Evolutionary conservation across 805 yeast genomes (phyloP), one percentile per base, ranked within the genome.

Genomic region (Zygotorulaspora chibaensis): DNA sequence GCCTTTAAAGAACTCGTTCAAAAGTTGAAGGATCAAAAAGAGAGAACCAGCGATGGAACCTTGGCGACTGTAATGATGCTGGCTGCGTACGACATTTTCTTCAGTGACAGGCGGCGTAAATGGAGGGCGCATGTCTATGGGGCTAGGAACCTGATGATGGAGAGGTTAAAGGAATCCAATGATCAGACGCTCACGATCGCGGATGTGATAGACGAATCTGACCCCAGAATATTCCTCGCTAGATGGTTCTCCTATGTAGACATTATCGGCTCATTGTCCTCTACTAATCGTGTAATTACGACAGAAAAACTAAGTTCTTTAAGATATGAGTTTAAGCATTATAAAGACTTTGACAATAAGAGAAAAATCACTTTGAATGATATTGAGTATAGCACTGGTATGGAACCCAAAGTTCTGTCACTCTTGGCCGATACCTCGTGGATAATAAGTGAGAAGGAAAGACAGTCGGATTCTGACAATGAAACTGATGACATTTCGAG

Each of bases 191-290:
- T 52, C 9, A 44, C 52, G 15, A 43, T 53, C 1, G 36, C 53
- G n/a, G 54, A 56, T 18, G 33, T 23, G 11, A 54, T 55, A 7
- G 27, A 45, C 15, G 60, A 58, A 27, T 38, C 52, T 1, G 55
- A 56, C 40, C 29, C 59, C 4, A 62, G 78, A 0, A 79, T 69
- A 50, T 84, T 84, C 53, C 66, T 84, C 38, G 68, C 76, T 51
- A 65, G 89, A 43, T 82, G 88, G 86, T 83, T 79, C 58, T 80
- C 80, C 0, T 84, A 82, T 56, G 66, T 81, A 29, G 88, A 83
- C 55, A 76, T 82, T 2, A 69, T 83, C 17, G 84, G 86, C 0
- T 74, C 80, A 0, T 65, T 84, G 27, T 77, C 86, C 1, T 73
- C 87, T 0, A 74, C 84, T 1, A 64, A 53, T 2, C 34, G 49